Evolutionary conservation across 306 rosid species (phyloP).

Genomic region (Abrus precatorius): DNA sequence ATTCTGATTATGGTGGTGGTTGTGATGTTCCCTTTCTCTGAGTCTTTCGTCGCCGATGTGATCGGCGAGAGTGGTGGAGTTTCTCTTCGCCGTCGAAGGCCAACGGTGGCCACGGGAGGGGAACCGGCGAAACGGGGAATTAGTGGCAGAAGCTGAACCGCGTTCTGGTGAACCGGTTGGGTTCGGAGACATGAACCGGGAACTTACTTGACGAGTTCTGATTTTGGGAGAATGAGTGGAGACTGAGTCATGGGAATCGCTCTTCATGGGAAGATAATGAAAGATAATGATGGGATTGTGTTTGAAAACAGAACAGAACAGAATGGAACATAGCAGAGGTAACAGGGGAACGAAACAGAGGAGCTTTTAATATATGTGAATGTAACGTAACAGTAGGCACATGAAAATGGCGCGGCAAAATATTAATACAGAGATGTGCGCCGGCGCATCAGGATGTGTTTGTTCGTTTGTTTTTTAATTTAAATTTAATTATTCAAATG

Average conservation of each 20-base stretch:
- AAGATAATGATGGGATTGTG: neutral
- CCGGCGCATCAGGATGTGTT: constrained; percentile 50
- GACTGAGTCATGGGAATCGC: constrained; percentile 28
- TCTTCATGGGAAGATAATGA: constrained; percentile 11
- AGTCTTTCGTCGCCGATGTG: constrained; percentile 65
- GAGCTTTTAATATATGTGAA: neutral
- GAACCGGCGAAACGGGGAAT: neutral
- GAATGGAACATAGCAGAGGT: constrained; percentile 5
- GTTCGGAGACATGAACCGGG: constrained; percentile 56
- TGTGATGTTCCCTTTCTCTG: constrained; percentile 34
- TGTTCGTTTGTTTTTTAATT: neutral
- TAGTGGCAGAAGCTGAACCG: constrained; percentile 43
- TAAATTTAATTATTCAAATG: constrained; percentile 1
- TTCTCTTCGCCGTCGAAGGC: neutral
- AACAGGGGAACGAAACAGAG: constrained; percentile 29
- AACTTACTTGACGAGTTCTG: constrained; percentile 69
- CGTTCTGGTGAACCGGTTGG: constrained; percentile 44
- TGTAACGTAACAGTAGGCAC: neutral
- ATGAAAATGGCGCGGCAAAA: constrained; percentile 55
- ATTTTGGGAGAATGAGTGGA: constrained; percentile 53
- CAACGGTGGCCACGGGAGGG: neutral
- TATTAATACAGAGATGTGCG: constrained; percentile 32
- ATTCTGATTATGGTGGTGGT: neutral
- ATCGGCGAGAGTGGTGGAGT: constrained; percentile 60
- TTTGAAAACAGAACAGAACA: neutral